Conservation (phyloP, 1,284 basidiomycete species). For the Boletus sp. region DNA sequence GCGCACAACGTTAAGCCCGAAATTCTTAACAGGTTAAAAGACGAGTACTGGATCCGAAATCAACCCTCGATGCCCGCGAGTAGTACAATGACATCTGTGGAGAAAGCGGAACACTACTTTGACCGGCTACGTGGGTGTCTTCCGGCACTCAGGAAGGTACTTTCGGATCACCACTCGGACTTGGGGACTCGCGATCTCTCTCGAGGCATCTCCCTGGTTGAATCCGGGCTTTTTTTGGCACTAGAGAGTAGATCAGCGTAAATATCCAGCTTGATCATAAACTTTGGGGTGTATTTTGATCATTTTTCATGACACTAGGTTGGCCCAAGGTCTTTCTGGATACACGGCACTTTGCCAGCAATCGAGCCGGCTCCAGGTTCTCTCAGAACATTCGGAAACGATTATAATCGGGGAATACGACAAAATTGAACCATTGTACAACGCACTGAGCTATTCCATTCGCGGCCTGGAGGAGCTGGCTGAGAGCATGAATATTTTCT, state of each 20-base stretch:
- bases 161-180: slow-evolving; percentile 77
- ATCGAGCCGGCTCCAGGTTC: slow-evolving; percentile 18
- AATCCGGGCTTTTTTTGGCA: slow-evolving; percentile 71
- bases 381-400: slow-evolving; percentile 24
- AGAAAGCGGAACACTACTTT: slow-evolving; percentile 67
- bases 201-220: slow-evolving; percentile 74
- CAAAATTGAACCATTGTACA: slow-evolving; percentile 25
- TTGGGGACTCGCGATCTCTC: slow-evolving; percentile 82
- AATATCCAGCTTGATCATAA: slow-evolving; percentile 9
- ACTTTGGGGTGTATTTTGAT: slow-evolving; percentile 1
- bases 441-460: slow-evolving; percentile 30
- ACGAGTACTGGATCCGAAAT: slow-evolving; percentile 64
- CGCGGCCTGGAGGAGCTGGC: slow-evolving; percentile 40
- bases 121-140: slow-evolving; percentile 66
- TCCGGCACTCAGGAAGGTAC: slow-evolving; percentile 61
- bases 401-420: slow-evolving; percentile 15
- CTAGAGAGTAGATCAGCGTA: slow-evolving; percentile 50
- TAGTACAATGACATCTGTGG: slow-evolving; percentile 19
- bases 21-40: slow-evolving; percentile 59
- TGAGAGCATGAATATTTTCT: slow-evolving; percentile 34
- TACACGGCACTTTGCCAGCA: slow-evolving; percentile 17
- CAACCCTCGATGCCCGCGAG: slow-evolving; percentile 44
- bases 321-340: slow-evolving; percentile 32
- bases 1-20: slow-evolving; percentile 72
- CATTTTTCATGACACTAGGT: slow-evolving; percentile 27